These are phyloP conservation scores for Lichenothelia convexa DNA, from an alignment of 495 filamentous ascomycete species.

Conservation along the genomic window DNA sequence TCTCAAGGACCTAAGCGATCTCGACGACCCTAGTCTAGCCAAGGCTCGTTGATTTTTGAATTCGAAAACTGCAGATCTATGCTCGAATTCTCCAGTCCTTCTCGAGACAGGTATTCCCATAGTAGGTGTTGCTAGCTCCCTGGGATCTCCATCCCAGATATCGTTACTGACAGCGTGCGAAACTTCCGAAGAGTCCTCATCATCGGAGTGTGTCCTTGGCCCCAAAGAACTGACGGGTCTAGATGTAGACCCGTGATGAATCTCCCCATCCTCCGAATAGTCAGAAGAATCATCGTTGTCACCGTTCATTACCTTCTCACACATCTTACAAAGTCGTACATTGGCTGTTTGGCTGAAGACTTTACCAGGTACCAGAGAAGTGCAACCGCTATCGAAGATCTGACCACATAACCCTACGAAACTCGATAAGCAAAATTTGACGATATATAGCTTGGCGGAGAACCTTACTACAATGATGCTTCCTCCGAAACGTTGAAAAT, in stretches of 20 bases:
- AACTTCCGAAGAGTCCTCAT: background rate
- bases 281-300: conserved; percentile 83
- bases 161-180: no score
- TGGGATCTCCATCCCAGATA: background rate
- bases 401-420: conserved; percentile 45
- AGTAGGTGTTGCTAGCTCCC: conserved; percentile 21
- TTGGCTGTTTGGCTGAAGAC: conserved; percentile 75
- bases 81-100: conserved; percentile 60
- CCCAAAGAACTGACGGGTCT: no score
- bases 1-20: conserved; percentile 65
- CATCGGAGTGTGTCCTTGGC: background rate
- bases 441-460: conserved; percentile 4
- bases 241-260: conserved; percentile 4
- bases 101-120: conserved; percentile 38
- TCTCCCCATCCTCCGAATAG: conserved; percentile 12
- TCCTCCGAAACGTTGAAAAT: conserved; percentile 85
- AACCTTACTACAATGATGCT: conserved; percentile 78
- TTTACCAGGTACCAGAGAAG: conserved; percentile 65
- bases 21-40: conserved; percentile 68
- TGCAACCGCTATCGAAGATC: conserved; percentile 96
- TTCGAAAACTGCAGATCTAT: conserved; percentile 76
- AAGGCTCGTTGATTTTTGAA: conserved; percentile 59
- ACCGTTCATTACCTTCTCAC: conserved; percentile 76
- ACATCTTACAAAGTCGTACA: conserved; percentile 87
- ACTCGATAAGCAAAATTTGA: background rate